Base-by-base conservation (phyloP, 2,329 filamentous ascomycete genomes). In the Fusarium heterosporum region DNA sequence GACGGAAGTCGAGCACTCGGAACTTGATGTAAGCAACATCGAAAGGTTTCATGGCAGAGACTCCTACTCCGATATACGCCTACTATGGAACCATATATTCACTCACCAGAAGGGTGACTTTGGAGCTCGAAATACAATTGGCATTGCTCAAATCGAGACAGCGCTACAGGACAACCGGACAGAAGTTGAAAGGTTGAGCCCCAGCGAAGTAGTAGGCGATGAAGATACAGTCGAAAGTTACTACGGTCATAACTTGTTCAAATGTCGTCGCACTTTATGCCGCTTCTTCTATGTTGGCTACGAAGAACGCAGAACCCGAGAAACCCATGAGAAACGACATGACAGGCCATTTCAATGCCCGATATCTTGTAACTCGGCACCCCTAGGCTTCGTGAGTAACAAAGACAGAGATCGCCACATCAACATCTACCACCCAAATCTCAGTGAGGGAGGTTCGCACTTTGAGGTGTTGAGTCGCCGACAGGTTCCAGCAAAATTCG, bases 71-170 rank as follows among this genome's bases (percentile, higher is more conserved):
- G 55, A 61, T 0, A 29, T 61, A 2, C 1, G 26, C 0, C 1
- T 47, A 2, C 6, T 61, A 10, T 61, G 55, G 58, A 61, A 61
- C 0, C 58, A 61, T 2, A 61, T 61, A 7, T 61, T 46, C 2
- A 61, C 58, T 12, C 58, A 61, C 4, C 58, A 61, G 6, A 16
- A 29, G 2, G 58, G 58, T 3, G 55, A 61, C 3, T 61, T 61
- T 5, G 3, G 22, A 0, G 19, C 9, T 4, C 25, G 55, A 1
- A 61, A 61, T 13, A 29, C 34, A 0, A 52, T 61, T 11, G 58
- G 29, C 0, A 8, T 61, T 1, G 2, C 10, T 1, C 4, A 28
- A 1, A 46, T 61, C 2, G 58, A 61, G 4, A 4, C 19, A 1
- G 55, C 34, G 0, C 19, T 61, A 0, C 8, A 32, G 1, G 40